phyloP scores from a whole-genome alignment of 768 basidiomycete species.

The Auriscalpium vulgare region DNA sequence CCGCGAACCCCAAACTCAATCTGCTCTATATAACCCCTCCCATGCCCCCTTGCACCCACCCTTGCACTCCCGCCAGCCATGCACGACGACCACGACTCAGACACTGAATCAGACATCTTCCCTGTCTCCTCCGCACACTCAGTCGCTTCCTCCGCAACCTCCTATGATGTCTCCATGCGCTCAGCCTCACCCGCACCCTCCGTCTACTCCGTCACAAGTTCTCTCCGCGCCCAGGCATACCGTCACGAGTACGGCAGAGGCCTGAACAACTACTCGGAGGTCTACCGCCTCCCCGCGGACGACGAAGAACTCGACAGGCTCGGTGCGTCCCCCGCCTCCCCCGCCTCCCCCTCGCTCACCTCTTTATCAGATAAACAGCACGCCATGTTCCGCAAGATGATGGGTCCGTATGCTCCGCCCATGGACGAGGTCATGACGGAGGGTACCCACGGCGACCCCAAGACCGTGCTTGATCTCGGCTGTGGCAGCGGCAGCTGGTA shows the following conservation, averaged over 20 bases:
- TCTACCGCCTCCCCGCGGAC: conserved; percentile 73
- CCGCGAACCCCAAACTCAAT: not conserved
- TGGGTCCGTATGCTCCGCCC: conserved; percentile 61
- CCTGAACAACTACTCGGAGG: conserved; percentile 71
- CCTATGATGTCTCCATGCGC: conserved; percentile 51
- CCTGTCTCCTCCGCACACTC: conserved; percentile 38
- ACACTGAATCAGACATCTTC: conserved; percentile 35
- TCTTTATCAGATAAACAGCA: conserved; percentile 54
- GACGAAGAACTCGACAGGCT: conserved; percentile 68
- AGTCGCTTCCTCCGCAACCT: conserved; percentile 43
- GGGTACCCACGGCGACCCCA: conserved; percentile 47
- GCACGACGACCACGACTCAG: conserved; percentile 29
- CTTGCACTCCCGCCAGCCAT: conserved; percentile 7
- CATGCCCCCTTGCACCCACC: conserved; percentile 3
- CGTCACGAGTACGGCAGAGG: conserved; percentile 60
- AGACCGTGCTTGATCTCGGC: conserved; percentile 65
- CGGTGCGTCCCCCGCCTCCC: conserved; percentile 31
- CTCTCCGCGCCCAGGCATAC: conserved; percentile 49
- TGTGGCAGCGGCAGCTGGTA: conserved; percentile 78
- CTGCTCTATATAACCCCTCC: not conserved
- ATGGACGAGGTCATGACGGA: conserved; percentile 53
- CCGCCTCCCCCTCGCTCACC: not conserved
- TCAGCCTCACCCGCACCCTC: conserved; percentile 62
- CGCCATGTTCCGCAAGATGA: conserved; percentile 48
- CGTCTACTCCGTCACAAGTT: conserved; percentile 60